Evolutionary conservation across 1,284 basidiomycete species (phyloP), one percentile per base, ranked within the genome.

Genomic region (Xerocomus minutiporus): DNA sequence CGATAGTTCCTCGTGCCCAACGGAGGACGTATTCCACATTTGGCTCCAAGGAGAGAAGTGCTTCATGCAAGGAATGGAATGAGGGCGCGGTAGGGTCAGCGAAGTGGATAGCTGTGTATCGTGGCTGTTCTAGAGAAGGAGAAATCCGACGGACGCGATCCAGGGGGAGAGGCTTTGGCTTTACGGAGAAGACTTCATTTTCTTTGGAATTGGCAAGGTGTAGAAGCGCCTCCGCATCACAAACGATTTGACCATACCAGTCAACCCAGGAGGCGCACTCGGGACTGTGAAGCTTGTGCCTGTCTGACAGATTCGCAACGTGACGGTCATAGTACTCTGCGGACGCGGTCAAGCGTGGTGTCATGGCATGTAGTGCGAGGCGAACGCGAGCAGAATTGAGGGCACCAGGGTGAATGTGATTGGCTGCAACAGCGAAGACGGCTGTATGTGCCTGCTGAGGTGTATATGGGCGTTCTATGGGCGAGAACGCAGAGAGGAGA

Each of bases 251-350:
- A 0, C 91, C 90, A 60, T 88, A 86, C 87, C 91, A 94, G 55
- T 94, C 89, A 4, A 95, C 85, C 93, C 92, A 96, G 17, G 86
- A 86, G 1, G 77, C 82, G 63, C 93, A 94, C 6, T 60, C 52
- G 15, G 54, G 52, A 13, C n/a, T 52, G 15, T 38, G 26, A 34
- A 65, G 58, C 20, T 40, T 58, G 51, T 58, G 60, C 17, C 65
- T 64, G 11, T 71, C 69, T 6, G 55, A 52, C 2, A 69, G 68
- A n/a, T 70, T 53, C 47, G 61, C 68, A 52, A 72, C 73, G 59
- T 67, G 67, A 53, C 75, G 73, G n/a, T 68, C 67, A 61, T 88
- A 90, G 58, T 82, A 77, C 46, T 84, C 76, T 63, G 86, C 86
- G 64, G 84, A 86, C 0, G 87, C 88, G 55, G 88, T 82, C 23